Evolutionary conservation across 2,329 filamentous ascomycete genomes (phyloP), one percentile per base, ranked within the genome.

Genomic region (Xylaria sp.): DNA sequence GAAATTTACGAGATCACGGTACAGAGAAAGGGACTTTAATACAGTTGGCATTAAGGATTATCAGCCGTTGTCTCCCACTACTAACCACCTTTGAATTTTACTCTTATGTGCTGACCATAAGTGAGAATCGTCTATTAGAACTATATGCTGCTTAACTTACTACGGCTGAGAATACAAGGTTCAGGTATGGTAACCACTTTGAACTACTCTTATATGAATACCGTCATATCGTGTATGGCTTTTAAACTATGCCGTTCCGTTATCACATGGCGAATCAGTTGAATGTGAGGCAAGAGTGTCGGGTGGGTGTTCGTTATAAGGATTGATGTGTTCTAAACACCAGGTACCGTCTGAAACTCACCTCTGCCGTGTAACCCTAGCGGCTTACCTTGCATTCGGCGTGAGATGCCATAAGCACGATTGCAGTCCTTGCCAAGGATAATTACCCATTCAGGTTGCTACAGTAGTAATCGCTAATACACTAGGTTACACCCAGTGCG

Each of bases 311-410:
- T 47, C 37, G 52, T 47, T 19, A 37, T 25, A 5, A 40, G 23
- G 14, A 28, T 50, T 38, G 23, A 38, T 45, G 45, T 49, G 33
- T 14, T 33, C 17, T 33, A 14, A 47, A 52, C 35, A 35, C 4
- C 15, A 25, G n/a, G 19, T 37, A 38, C 23, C 33, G n/a, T 37
- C 25, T 23, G 21, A 31, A 35, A 43, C 45, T 37, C 21, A 43
- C 31, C 3, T 31, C 17, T 28, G 54, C 33, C 53, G 54, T 62
- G 55, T 58, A 62, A 59, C 54, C 8, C 14, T 37, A 33, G 33
- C 35, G 45, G 47, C 53, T 62, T 33, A 61, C 28, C n/a, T 50
- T 46, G 52, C 38, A 46, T 47, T 8, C 5, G 23, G 42, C 17
- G 53, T 53, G 37, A 50, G 43, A 28, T n/a, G 46, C 14, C 37